Conservation (phyloP, 164 flowering plant species). For the Liquidambar formosana region DNA sequence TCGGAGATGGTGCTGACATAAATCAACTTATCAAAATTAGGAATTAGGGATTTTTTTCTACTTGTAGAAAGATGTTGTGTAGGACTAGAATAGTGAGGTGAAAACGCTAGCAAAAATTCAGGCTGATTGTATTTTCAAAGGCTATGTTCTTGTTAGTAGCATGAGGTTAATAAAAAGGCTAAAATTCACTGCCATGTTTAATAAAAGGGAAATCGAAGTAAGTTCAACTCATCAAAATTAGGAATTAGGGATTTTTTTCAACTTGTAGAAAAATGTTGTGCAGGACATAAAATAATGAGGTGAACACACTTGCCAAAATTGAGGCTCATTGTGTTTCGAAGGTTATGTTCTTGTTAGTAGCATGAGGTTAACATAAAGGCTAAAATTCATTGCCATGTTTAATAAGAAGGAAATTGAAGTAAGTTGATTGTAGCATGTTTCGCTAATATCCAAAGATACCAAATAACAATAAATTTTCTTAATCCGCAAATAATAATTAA, state of each 20-base stretch:
- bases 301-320: not conserved
- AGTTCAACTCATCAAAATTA: not conserved
- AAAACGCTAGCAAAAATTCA: not conserved
- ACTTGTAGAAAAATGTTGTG: not conserved
- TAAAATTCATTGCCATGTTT: not conserved
- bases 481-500: no score
- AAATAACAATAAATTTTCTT: no score
- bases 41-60: not conserved
- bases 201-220: not conserved
- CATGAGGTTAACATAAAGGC: not conserved
- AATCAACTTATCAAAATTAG: not conserved
- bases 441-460: no score
- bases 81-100: not conserved
- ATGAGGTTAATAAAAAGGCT: not conserved
- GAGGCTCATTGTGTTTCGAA: not conserved
- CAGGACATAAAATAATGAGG: not conserved
- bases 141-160: not conserved
- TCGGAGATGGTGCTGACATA: constrained; percentile 70
- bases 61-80: not conserved
- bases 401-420: not conserved
- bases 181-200: not conserved
- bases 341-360: not conserved
- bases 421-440: no score
- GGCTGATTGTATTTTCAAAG: not conserved
- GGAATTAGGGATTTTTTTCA: not conserved